phyloP scores from a whole-genome alignment of 1,284 basidiomycete genomes.

The Gomphus bonarii region DNA sequence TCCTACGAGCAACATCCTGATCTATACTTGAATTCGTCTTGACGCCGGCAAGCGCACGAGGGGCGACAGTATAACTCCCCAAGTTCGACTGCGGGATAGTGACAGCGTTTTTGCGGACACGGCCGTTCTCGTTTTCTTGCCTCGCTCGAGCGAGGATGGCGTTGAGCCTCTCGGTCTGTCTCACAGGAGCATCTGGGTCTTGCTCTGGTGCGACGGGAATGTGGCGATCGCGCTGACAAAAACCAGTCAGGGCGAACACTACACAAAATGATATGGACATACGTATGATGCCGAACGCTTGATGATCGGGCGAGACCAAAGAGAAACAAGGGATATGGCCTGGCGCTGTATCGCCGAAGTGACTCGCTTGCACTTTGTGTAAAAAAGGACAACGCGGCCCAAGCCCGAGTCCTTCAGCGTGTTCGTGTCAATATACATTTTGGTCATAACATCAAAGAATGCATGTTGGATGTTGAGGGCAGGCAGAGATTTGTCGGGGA shows the following conservation, averaged over 20 bases:
- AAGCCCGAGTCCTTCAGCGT: constrained; percentile 89
- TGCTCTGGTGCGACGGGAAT: constrained; percentile 41
- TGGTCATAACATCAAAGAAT: constrained; percentile 76
- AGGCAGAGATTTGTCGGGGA: constrained; percentile 86
- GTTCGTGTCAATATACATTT: constrained; percentile 88
- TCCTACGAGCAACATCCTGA: constrained; percentile 58
- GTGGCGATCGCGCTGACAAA: constrained; percentile 44
- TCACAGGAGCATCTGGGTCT: constrained; percentile 24
- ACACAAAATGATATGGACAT: background rate
- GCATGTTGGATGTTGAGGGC: constrained; percentile 94
- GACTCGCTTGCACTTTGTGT: constrained; percentile 89
- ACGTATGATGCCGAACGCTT: constrained; percentile 76
- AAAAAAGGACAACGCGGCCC: constrained; percentile 91
- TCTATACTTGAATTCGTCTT: constrained; percentile 48
- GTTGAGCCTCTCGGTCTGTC: constrained; percentile 44
- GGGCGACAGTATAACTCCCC: constrained; percentile 67
- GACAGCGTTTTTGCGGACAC: constrained; percentile 66
- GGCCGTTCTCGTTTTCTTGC: constrained; percentile 53
- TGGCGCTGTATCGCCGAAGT: constrained; percentile 71
- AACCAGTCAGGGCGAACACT: background rate
- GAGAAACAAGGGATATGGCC: constrained; percentile 78
- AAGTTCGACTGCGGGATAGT: constrained; percentile 63
- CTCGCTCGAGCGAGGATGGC: constrained; percentile 56
- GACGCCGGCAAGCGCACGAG: constrained; percentile 41
- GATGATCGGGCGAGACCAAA: constrained; percentile 92